Evolutionary conservation across 495 filamentous ascomycete genomes (phyloP).

Genomic region (Xylaria curta): DNA sequence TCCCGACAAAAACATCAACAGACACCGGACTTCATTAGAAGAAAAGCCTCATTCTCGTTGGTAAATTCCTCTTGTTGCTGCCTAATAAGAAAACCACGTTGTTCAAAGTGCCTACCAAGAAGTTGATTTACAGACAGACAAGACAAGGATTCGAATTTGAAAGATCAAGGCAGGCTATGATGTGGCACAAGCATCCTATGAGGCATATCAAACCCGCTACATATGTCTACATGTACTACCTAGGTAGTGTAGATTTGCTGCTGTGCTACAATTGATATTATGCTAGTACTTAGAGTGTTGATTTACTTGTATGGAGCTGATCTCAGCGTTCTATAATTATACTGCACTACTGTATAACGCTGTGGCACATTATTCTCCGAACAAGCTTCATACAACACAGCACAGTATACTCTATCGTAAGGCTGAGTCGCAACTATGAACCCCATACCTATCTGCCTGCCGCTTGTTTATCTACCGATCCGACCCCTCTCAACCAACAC

Average conservation of each 20-base stretch:
- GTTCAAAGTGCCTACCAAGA: neutral
- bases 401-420: neutral
- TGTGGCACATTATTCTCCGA: neutral
- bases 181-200: conserved; percentile 1
- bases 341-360: neutral
- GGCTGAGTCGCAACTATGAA: conserved; percentile 14
- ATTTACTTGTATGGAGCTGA: neutral
- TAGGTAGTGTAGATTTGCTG: neutral
- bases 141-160: neutral
- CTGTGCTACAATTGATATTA: neutral
- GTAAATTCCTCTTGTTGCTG: neutral
- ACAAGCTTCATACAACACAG: neutral
- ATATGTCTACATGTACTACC: neutral
- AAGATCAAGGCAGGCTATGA: neutral
- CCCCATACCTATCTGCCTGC: neutral
- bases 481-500: conserved; percentile 2
- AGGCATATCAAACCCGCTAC: neutral
- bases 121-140: neutral
- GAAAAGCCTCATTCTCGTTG: neutral
- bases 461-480: neutral
- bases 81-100: neutral
- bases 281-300: neutral
- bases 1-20: neutral
- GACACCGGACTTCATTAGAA: neutral
- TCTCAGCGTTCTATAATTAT: conserved; percentile 12